phyloP scores from a whole-genome alignment of 257 asterid genomes.

The Fraxinus pennsylvanica region DNA sequence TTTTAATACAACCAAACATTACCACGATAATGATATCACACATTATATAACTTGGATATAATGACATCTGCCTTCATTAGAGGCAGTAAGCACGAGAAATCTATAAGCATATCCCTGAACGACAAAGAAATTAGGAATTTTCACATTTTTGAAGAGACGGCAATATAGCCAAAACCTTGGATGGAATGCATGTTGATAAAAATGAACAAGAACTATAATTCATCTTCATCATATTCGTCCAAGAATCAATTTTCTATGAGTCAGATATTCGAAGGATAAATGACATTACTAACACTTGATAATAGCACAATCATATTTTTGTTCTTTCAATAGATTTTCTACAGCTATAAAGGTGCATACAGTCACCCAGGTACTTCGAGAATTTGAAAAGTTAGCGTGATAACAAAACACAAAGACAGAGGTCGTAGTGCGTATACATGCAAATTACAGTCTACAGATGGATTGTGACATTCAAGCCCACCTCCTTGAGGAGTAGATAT shows the following conservation, averaged over 20 bases:
- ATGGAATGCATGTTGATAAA: background rate
- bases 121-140: background rate
- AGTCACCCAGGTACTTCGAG: constrained; percentile 13
- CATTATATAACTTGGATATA: too few relatives aligned
- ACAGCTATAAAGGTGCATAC: background rate
- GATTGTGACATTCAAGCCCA: constrained; percentile 52
- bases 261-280: background rate
- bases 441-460: constrained; percentile 37
- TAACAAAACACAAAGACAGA: constrained; percentile 25
- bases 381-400: constrained; percentile 20
- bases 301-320: background rate
- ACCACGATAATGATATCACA: background rate
- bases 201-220: background rate
- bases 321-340: constrained; percentile 1
- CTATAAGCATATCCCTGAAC: background rate
- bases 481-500: constrained; percentile 41
- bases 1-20: too few relatives aligned
- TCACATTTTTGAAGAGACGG: background rate
- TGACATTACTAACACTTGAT: constrained; percentile 8
- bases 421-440: constrained; percentile 31
- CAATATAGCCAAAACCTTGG: background rate
- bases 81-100: background rate
- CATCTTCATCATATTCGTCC: background rate
- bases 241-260: background rate
- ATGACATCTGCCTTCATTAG: background rate